These are phyloP conservation scores for Xenoacremonium recifei DNA, from an alignment of 2,329 filamentous ascomycete species.

Conservation along the genomic window DNA sequence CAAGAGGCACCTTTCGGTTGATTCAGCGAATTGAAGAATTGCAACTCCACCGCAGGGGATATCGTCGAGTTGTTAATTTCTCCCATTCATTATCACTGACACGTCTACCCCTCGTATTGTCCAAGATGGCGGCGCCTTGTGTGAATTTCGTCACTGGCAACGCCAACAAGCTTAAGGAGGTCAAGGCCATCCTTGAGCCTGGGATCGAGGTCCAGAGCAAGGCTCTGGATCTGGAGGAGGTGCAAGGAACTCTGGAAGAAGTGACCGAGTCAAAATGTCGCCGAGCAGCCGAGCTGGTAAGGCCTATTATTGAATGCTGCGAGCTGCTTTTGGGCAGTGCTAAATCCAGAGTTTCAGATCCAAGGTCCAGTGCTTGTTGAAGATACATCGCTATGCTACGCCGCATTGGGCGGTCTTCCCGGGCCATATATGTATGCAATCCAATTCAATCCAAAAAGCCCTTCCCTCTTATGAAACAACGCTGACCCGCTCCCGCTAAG, in stretches of 20 bases:
- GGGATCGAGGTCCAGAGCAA: conserved; percentile 73
- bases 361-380: conserved; percentile 89
- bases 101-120: too few species aligned
- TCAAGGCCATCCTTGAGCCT: conserved; percentile 78
- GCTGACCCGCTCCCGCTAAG: conserved; percentile 42
- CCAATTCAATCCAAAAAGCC: neutral
- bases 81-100: too few species aligned
- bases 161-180: conserved; percentile 88
- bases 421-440: conserved; percentile 86
- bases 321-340: too few species aligned
- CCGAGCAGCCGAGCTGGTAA: conserved; percentile 74
- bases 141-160: conserved; percentile 98
- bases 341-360: conserved; percentile 54
- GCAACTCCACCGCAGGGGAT: too few species aligned
- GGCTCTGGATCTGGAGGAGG: conserved; percentile 78
- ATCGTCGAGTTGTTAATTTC: too few species aligned
- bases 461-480: neutral
- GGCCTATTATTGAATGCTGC: conserved; percentile 23
- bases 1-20: neutral
- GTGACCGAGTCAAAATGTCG: conserved; percentile 86
- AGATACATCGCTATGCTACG: conserved; percentile 93
- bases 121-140: conserved; percentile 38
- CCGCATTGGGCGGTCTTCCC: conserved; percentile 84
- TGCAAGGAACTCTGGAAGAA: conserved; percentile 90
- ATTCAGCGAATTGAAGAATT: too few species aligned